phyloP scores from a whole-genome alignment of 805 yeast species.

The Yarrowia hollandica region DNA sequence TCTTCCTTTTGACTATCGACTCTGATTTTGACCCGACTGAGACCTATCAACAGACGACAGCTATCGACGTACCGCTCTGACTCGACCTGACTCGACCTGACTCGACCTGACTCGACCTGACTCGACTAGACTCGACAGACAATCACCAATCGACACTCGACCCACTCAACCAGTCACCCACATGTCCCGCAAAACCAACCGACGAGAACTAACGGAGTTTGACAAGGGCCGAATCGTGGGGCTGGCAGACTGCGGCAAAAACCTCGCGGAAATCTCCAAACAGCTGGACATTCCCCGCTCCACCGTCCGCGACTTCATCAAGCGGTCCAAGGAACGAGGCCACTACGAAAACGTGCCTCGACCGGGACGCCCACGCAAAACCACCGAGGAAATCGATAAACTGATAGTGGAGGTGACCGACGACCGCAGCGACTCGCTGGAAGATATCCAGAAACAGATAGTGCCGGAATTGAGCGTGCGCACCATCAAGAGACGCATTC shows the following conservation, averaged over 20 bases:
- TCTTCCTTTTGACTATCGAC: no score
- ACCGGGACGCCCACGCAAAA: constrained; percentile 29
- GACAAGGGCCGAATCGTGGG: constrained; percentile 32
- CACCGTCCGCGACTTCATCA: constrained; percentile 31
- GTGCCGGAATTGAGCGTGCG: constrained; percentile 30
- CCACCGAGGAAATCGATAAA: constrained; percentile 29
- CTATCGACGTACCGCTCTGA: no score
- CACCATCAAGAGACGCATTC: constrained; percentile 29
- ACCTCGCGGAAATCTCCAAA: constrained; percentile 28
- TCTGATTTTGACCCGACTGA: no score
- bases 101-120: no score
- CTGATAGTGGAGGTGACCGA: constrained; percentile 27
- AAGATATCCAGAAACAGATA: constrained; percentile 29
- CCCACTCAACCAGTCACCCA: background rate
- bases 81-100: no score
- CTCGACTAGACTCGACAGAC: no score
- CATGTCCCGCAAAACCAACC: constrained; percentile 30
- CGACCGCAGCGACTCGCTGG: constrained; percentile 27
- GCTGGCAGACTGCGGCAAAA: constrained; percentile 31
- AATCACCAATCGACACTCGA: no score
- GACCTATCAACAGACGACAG: no score
- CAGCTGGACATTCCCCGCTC: constrained; percentile 31
- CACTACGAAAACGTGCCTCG: constrained; percentile 30
- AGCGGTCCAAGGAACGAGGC: constrained; percentile 31
- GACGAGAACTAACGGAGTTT: constrained; percentile 30